Percentiles rank a stretch among this genome's conserved stretches.
These are phyloP conservation scores for Paraconiothyrium sp. DNA, from an alignment of 2,329 filamentous ascomycete genomes.

Conservation along the genomic window DNA sequence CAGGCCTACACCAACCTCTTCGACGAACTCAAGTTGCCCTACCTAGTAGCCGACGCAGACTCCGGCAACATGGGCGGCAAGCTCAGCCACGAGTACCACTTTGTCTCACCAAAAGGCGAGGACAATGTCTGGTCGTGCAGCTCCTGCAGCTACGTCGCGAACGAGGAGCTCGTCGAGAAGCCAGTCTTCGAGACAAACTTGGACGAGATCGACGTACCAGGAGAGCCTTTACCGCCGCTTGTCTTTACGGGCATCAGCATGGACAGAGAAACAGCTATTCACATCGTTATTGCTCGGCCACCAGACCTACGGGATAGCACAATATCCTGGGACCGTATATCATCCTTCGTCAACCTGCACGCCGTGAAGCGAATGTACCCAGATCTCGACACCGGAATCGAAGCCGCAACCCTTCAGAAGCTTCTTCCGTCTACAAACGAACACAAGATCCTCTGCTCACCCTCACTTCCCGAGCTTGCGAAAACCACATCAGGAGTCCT, in stretches of 20 bases:
- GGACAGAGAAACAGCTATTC: constrained; percentile 73
- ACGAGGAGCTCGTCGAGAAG: constrained; percentile 81
- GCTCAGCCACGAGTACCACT: constrained; percentile 94
- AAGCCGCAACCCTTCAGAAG: constrained; percentile 44
- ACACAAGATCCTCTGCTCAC: background rate
- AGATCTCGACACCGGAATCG: constrained; percentile 76
- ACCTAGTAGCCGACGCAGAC: constrained; percentile 85
- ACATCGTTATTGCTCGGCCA: constrained; percentile 56
- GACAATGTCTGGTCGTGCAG: constrained; percentile 83
- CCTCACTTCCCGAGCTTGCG: background rate
- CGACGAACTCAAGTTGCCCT: constrained; percentile 81
- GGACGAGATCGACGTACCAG: background rate
- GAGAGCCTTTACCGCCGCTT: constrained; percentile 14
- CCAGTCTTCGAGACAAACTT: constrained; percentile 18
- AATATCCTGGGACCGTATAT: constrained; percentile 29
- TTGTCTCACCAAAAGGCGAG: constrained; percentile 81
- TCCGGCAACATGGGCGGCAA: constrained; percentile 97
- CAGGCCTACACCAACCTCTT: constrained; percentile 80
- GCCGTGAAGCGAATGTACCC: constrained; percentile 73
- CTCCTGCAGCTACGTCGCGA: constrained; percentile 78
- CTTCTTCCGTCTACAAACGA: constrained; percentile 31
- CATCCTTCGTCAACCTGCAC: constrained; percentile 63
- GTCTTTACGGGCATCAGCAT: constrained; percentile 73
- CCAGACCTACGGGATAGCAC: constrained; percentile 7
- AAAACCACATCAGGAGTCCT: constrained; percentile 4